A percentile compares a stretch with the other conserved stretches of the same genome.
phyloP scores from a whole-genome alignment of 1,284 basidiomycete species.

The Cryptococcus amylolentus region DNA sequence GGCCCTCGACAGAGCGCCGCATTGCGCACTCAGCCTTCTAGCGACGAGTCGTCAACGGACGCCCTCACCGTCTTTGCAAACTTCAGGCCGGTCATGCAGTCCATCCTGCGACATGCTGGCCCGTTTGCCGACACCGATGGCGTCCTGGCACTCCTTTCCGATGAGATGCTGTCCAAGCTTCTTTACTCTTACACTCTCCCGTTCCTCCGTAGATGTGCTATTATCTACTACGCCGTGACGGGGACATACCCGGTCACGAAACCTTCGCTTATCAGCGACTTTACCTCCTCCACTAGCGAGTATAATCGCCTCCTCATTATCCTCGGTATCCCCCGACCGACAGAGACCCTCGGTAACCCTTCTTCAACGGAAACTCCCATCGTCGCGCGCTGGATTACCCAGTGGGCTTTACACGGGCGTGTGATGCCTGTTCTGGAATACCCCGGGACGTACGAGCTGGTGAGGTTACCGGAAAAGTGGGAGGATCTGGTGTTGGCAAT shows the following conservation, averaged over 20 bases:
- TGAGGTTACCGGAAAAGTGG: conserved; percentile 73
- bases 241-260: conserved; percentile 53
- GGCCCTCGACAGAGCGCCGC: conserved; percentile 36
- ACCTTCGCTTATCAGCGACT: conserved; percentile 55
- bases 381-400: conserved; percentile 46
- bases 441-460: conserved; percentile 78
- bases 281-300: conserved; percentile 55
- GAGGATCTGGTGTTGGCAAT: conserved; percentile 75
- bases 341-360: conserved; percentile 57
- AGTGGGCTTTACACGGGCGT: conserved; percentile 45
- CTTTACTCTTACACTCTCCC: conserved; percentile 87
- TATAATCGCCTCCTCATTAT: conserved; percentile 73
- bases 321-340: conserved; percentile 72
- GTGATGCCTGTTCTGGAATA: conserved; percentile 68
- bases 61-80: conserved; percentile 33
- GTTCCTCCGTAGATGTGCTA: conserved; percentile 85
- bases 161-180: conserved; percentile 65
- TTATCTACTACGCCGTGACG: conserved; percentile 74
- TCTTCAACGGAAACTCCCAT: conserved; percentile 57
- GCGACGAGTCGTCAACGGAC: conserved; percentile 29
- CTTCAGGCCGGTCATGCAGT: conserved; percentile 49
- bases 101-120: conserved; percentile 38
- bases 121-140: conserved; percentile 39
- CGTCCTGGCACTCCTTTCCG: conserved; percentile 37
- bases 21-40: conserved; percentile 50